Conservation (phyloP, 345 rosid species). For the Boechera retrofracta region DNA sequence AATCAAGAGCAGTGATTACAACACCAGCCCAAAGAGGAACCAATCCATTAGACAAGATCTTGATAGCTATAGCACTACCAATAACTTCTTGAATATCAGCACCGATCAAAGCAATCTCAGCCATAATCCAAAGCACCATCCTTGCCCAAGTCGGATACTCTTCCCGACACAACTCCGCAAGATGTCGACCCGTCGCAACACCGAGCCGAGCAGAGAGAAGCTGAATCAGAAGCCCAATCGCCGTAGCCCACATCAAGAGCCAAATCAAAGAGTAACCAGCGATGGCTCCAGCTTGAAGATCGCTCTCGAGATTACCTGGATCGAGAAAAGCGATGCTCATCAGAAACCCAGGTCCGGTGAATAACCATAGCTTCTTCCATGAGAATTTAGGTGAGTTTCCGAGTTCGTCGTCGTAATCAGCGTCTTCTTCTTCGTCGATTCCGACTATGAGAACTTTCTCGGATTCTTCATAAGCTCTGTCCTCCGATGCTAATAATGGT, state of each 20-base stretch:
- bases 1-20: constrained; percentile 80
- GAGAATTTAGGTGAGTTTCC: constrained; percentile 69
- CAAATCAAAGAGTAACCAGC: constrained; percentile 94
- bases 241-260: constrained; percentile 95
- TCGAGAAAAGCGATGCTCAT: constrained; percentile 98
- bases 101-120: constrained; percentile 91
- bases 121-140: constrained; percentile 86
- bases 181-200: constrained; percentile 86
- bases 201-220: constrained; percentile 91
- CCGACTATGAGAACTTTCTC: constrained; percentile 80
- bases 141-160: constrained; percentile 94
- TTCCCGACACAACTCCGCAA: constrained; percentile 89
- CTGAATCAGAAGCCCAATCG: constrained; percentile 88
- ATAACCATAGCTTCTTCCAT: constrained; percentile 93
- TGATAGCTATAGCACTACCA: constrained; percentile 93
- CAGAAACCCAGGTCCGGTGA: constrained; percentile 92
- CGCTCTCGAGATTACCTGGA: constrained; percentile 95
- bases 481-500: constrained; percentile 44
- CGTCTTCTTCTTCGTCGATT: constrained; percentile 48
- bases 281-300: constrained; percentile 96
- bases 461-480: constrained; percentile 67
- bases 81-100: constrained; percentile 96
- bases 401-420: constrained; percentile 36
- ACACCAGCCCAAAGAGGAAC: constrained; percentile 96
- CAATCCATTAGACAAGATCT: constrained; percentile 81